These are phyloP conservation scores for Vitis labrusca DNA, from an alignment of 164 flowering plant genomes.

Conservation along the genomic window DNA sequence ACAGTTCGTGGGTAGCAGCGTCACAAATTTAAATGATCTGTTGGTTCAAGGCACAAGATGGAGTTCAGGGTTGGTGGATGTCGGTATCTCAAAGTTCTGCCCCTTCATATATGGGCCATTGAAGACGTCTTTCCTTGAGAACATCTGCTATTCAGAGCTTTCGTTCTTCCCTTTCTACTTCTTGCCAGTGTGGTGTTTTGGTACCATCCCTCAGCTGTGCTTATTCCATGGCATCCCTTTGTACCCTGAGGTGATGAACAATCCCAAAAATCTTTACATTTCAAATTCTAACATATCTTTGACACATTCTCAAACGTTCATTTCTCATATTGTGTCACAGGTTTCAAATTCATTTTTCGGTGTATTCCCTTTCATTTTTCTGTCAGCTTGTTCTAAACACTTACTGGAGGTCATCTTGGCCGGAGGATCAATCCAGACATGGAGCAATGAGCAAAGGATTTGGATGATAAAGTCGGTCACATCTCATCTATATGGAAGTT, in stretches of 20 bases:
- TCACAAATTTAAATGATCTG: constrained; percentile 28
- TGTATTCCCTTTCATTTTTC: constrained; percentile 22
- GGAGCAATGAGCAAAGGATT: constrained; percentile 38
- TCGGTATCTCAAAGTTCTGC: constrained; percentile 34
- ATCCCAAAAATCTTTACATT: neutral
- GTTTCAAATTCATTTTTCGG: constrained; percentile 28
- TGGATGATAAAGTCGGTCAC: constrained; percentile 49
- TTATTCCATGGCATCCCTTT: constrained; percentile 38
- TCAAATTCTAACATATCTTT: no score
- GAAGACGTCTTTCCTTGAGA: constrained; percentile 31
- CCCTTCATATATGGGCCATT: constrained; percentile 35
- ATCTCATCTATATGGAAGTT: constrained; percentile 28
- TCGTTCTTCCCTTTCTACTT: constrained; percentile 24
- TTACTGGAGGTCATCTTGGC: constrained; percentile 27
- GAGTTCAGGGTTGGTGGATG: constrained; percentile 36
- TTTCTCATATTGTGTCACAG: constrained; percentile 7
- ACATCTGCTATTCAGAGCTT: constrained; percentile 31
- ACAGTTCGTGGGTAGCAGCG: constrained; percentile 38
- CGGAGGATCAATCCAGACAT: constrained; percentile 27
- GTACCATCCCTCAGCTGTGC: constrained; percentile 44
- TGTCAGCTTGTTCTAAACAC: constrained; percentile 24
- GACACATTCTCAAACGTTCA: no score
- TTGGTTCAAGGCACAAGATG: constrained; percentile 43
- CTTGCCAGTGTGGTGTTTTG: constrained; percentile 32
- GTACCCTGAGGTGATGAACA: constrained; percentile 32